Conservation (phyloP, 2,329 filamentous ascomycete genomes). For the Calonectria henricotiae region DNA sequence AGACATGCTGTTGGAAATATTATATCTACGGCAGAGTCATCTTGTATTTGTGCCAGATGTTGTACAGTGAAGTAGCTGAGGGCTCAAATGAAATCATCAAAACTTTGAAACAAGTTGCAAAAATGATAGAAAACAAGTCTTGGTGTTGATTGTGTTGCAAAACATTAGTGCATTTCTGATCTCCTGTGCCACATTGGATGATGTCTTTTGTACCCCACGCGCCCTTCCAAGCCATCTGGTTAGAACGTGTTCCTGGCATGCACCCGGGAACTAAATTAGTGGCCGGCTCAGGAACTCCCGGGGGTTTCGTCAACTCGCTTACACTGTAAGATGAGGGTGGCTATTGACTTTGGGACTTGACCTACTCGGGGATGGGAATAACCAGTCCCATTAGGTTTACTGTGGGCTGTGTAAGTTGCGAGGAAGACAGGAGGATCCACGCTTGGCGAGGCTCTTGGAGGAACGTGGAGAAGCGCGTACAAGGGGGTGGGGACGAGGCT, state of each 20-base stretch:
- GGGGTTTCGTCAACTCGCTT: constrained; percentile 10
- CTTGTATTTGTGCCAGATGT: constrained; percentile 23
- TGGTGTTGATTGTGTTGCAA: background rate
- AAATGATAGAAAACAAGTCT: background rate
- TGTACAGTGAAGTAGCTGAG: constrained; percentile 29
- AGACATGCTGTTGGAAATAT: constrained; percentile 28
- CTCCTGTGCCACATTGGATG: background rate
- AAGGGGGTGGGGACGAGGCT: constrained; percentile 11
- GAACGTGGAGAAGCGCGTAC: background rate
- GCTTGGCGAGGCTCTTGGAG: background rate
- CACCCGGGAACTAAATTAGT: constrained; percentile 37
- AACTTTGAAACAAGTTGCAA: background rate
- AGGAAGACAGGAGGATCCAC: constrained; percentile 7
- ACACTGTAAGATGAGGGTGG: constrained; percentile 29
- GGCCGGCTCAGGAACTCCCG: constrained; percentile 13
- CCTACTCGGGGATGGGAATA: background rate
- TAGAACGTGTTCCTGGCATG: constrained; percentile 16
- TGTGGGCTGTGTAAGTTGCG: background rate
- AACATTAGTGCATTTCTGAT: constrained; percentile 2
- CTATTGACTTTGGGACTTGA: constrained; percentile 28
- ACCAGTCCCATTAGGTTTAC: no score
- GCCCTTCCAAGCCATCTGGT: constrained; percentile 8
- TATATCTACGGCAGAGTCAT: constrained; percentile 22
- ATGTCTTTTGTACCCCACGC: background rate
- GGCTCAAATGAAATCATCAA: constrained; percentile 29